phyloP scores from a whole-genome alignment of 2,329 filamentous ascomycete genomes.

The Chaetomiaceae sp. region DNA sequence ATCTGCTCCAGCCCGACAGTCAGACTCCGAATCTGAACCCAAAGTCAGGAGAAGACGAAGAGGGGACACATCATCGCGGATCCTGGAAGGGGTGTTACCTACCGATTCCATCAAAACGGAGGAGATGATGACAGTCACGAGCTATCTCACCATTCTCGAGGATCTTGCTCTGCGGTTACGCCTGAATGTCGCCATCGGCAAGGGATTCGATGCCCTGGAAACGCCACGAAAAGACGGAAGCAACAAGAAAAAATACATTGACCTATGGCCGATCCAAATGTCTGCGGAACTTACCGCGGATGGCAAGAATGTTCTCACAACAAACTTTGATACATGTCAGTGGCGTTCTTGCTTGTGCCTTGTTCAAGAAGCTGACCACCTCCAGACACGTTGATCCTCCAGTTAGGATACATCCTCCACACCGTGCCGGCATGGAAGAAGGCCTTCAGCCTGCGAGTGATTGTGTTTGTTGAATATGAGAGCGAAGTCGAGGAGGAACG shows the following conservation, averaged over 20 bases:
- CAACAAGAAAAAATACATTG: slow-evolving; percentile 71
- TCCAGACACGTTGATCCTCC: slow-evolving; percentile 70
- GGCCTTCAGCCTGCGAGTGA: slow-evolving; percentile 66
- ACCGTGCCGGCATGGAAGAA: slow-evolving; percentile 78
- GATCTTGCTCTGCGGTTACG: slow-evolving; percentile 72
- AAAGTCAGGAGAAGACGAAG: slow-evolving; percentile 37
- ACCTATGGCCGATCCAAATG: slow-evolving; percentile 92
- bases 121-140: slow-evolving; percentile 62
- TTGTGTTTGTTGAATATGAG: slow-evolving; percentile 87
- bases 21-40: slow-evolving; percentile 29
- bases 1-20: slow-evolving; percentile 17
- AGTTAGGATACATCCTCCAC: slow-evolving; percentile 77
- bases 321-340: slow-evolving; percentile 86
- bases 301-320: slow-evolving; percentile 66
- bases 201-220: slow-evolving; percentile 73
- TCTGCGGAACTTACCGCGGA: slow-evolving; percentile 72
- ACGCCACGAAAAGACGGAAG: slow-evolving; percentile 56
- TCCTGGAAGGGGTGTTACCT: slow-evolving; percentile 56
- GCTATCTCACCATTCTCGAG: slow-evolving; percentile 78
- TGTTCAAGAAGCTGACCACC: slow-evolving; percentile 16
- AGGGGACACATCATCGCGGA: slow-evolving; percentile 51
- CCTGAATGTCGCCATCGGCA: slow-evolving; percentile 79
- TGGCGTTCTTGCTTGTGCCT: slow-evolving; percentile 1
- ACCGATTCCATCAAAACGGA: slow-evolving; percentile 67
- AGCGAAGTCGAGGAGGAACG: slow-evolving; percentile 75